phyloP scores from a whole-genome alignment of 2,329 filamentous ascomycete genomes.

The Basipetospora chlamydospora region DNA sequence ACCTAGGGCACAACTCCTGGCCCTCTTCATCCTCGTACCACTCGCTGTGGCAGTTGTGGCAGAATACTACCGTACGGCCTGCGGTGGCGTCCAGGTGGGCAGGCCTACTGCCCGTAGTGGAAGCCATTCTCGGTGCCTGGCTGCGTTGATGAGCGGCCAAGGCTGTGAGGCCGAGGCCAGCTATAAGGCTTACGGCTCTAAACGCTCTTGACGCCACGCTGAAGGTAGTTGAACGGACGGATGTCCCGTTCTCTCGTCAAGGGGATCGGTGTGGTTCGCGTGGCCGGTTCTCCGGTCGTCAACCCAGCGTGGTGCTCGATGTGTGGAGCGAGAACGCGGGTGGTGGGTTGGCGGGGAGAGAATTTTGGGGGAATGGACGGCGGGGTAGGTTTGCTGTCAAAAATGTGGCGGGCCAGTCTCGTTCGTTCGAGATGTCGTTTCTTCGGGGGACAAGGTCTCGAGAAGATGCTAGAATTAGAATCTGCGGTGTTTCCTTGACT shows the following conservation, averaged over 20 bases:
- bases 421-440: too few relatives aligned
- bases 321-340: too few relatives aligned
- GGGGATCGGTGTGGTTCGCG: background rate
- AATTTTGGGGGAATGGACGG: too few relatives aligned
- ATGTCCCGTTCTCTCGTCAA: too few relatives aligned
- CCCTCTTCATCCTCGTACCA: constrained; percentile 62
- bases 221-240: constrained; percentile 11
- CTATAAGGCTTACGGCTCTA: constrained; percentile 37
- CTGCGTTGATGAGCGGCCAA: constrained; percentile 37
- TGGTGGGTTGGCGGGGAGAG: background rate
- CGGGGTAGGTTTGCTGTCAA: too few relatives aligned
- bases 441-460: too few relatives aligned
- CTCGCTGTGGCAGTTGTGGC: constrained; percentile 66
- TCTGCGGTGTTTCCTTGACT: too few relatives aligned
- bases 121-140: constrained; percentile 25
- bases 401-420: too few relatives aligned
- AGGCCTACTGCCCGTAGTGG: constrained; percentile 11
- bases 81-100: constrained; percentile 33
- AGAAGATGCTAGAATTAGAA: too few relatives aligned
- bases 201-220: constrained; percentile 42
- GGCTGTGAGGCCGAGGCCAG: constrained; percentile 44
- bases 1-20: constrained; percentile 57
- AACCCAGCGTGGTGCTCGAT: too few relatives aligned
- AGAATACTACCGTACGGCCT: constrained; percentile 63
- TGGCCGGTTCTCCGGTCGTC: too few relatives aligned